Base-by-base conservation (phyloP, 108 stramenopile species). In the Skeletonema grethae region DNA sequence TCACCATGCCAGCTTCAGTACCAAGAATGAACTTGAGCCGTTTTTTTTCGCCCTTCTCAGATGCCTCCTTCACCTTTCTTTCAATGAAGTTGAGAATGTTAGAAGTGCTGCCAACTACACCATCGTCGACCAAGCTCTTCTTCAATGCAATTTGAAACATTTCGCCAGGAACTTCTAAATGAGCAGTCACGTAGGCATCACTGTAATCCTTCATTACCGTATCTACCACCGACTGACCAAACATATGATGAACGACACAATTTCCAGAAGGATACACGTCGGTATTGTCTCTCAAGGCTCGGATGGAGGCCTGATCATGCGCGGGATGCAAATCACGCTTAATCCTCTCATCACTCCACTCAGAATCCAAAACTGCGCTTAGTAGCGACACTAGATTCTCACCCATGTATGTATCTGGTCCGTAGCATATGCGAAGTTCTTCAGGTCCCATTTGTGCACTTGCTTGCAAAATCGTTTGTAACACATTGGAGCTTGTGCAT, bases 341-440 rank as follows among this genome's bases (percentile, higher is more conserved):
- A 61, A 95, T 92, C 48, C 84, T 77, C 5, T 77, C 85, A 68
- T 95, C 91, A 59, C 67, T 79, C 93, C 93, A 95, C 10, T 36
- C 65, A 7, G 61, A 30, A 6, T 70, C 56, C 7, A 88, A 53
- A 16, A 95, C 65, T 1, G 82, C 65, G 61, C 78, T 67, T 8
- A 97, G 70, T 72, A 97, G 70, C 32, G 83, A 81, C n/a, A 80
- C 65, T 5, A 97, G 79, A 81, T 97, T 97, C 25, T 92, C 63
- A 11, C 97, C 97, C 97, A 97, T 97, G 87, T 96, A 96, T 15
- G 97, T 97, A 76, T 97, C 97, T 13, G 97, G 97, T 25, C 97
- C 97, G 75, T 97, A 97, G 64, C 88, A 75, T 20, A 97, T 87
- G 13, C 70, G 73, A n/a, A 94, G 35, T 7, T 60, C 53, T 5